Conservation (phyloP, 2,329 filamentous ascomycete genomes). For the Penicillium verrucosum region DNA sequence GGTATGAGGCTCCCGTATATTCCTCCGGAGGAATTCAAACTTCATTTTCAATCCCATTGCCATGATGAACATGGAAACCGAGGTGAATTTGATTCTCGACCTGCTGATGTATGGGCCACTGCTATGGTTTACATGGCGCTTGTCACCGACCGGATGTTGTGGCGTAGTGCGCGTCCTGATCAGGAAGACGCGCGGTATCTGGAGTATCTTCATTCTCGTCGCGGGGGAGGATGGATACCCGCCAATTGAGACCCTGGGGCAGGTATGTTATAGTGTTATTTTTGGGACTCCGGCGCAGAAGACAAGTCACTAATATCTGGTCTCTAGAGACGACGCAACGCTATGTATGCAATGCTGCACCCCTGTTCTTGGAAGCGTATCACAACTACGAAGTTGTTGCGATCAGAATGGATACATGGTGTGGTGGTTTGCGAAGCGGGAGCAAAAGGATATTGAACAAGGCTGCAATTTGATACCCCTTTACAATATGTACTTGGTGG, state of each 20-base stretch:
- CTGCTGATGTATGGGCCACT: constrained; percentile 30
- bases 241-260: constrained; percentile 26
- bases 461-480: not conserved
- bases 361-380: constrained; percentile 25
- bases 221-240: constrained; percentile 22
- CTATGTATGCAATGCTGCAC: constrained; percentile 32
- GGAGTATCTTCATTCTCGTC: constrained; percentile 22
- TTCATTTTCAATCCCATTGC: not conserved
- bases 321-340: constrained; percentile 23
- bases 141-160: constrained; percentile 25
- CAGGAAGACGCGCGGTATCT: constrained; percentile 27
- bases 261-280: constrained; percentile 11
- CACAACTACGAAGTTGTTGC: constrained; percentile 20
- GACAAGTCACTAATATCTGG: not conserved
- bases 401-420: constrained; percentile 28
- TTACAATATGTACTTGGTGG: not conserved
- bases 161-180: constrained; percentile 23
- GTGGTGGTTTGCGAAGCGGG: constrained; percentile 25
- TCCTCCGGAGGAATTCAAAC: constrained; percentile 16
- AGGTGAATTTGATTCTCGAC: constrained; percentile 10
- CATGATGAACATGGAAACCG: not conserved
- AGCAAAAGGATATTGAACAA: constrained; percentile 1
- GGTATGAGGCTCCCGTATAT: constrained; percentile 18
- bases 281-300: not conserved
- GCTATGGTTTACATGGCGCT: constrained; percentile 30